Conservation (phyloP, 2,329 filamentous ascomycete genomes). For the Epichloe elymi region DNA sequence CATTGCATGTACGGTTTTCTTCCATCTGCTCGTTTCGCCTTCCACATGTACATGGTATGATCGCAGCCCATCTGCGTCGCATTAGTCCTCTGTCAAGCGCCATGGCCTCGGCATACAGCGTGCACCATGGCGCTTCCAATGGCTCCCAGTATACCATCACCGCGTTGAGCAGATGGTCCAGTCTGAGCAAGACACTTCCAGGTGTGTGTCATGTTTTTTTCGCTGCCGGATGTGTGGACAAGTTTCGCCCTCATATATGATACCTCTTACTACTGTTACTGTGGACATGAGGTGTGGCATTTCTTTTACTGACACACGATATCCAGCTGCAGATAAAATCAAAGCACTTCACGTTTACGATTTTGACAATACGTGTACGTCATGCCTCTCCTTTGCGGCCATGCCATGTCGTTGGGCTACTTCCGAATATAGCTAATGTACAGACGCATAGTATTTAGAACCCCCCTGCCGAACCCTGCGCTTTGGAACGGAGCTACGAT, state of each 20-base stretch:
- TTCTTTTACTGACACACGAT: not conserved
- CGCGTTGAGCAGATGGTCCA: constrained; percentile 72
- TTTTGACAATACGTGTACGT: constrained; percentile 86
- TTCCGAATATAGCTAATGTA: not conserved
- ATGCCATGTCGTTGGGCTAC: not conserved
- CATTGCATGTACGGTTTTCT: not conserved
- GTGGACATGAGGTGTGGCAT: no score
- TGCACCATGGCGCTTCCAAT: constrained; percentile 22
- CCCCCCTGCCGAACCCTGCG: constrained; percentile 81
- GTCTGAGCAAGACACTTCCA: constrained; percentile 59
- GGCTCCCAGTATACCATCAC: constrained; percentile 46
- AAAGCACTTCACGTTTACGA: constrained; percentile 86
- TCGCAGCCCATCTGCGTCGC: constrained; percentile 12
- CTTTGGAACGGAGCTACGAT: constrained; percentile 74
- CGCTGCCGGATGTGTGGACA: not conserved
- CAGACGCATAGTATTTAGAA: constrained; percentile 62
- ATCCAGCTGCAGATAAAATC: constrained; percentile 49
- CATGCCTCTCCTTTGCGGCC: not conserved
- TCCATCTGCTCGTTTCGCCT: not conserved
- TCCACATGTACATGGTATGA: constrained; percentile 11
- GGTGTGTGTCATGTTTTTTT: constrained; percentile 26
- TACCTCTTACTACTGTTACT: no score
- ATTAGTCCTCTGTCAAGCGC: constrained; percentile 15
- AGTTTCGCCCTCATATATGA: not conserved
- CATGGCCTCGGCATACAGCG: constrained; percentile 28